These are phyloP conservation scores for Tricholoma sp. DNA, from an alignment of 768 basidiomycete genomes.

Conservation along the genomic window DNA sequence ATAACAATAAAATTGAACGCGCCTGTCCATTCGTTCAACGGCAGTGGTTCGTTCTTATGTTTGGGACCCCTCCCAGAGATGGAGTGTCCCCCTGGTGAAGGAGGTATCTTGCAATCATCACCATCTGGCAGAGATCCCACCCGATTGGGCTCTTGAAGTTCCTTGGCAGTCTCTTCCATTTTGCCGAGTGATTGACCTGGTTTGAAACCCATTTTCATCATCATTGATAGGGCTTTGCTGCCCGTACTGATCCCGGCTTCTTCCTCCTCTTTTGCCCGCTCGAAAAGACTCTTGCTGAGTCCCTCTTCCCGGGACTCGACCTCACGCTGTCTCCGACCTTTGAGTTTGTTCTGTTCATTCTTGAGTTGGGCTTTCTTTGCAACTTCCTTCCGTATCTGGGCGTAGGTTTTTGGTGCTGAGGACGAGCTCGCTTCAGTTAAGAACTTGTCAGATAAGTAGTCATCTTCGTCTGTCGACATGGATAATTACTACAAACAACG, in stretches of 20 bases:
- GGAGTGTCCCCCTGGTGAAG: neutral
- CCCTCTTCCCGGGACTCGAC: conserved; percentile 74
- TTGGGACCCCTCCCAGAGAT: neutral
- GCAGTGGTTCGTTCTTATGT: conserved; percentile 64
- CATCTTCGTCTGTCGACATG: conserved; percentile 77
- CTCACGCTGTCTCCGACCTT: conserved; percentile 65
- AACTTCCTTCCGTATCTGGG: conserved; percentile 64
- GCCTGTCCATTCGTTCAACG: conserved; percentile 82
- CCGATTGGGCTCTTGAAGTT: neutral
- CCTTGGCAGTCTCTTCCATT: conserved; percentile 17
- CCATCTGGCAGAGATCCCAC: neutral
- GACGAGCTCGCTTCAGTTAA: conserved; percentile 39
- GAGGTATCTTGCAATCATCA: neutral
- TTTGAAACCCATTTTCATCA: conserved; percentile 94
- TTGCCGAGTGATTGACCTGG: conserved; percentile 74
- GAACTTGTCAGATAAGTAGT: conserved; percentile 89
- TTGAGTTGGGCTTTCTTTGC: conserved; percentile 50
- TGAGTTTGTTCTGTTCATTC: conserved; percentile 62
- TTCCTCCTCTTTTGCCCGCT: conserved; percentile 63
- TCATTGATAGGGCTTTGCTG: conserved; percentile 82
- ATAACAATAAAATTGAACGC: conserved; percentile 18
- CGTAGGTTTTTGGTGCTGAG: conserved; percentile 55
- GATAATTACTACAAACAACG: conserved; percentile 12
- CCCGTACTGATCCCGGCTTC: conserved; percentile 43
- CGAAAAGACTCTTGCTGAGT: conserved; percentile 75